Percentiles rank a stretch among this genome's conserved stretches.
Conservation (phyloP, 768 basidiomycete species). For the Boletus sensibilis region DNA sequence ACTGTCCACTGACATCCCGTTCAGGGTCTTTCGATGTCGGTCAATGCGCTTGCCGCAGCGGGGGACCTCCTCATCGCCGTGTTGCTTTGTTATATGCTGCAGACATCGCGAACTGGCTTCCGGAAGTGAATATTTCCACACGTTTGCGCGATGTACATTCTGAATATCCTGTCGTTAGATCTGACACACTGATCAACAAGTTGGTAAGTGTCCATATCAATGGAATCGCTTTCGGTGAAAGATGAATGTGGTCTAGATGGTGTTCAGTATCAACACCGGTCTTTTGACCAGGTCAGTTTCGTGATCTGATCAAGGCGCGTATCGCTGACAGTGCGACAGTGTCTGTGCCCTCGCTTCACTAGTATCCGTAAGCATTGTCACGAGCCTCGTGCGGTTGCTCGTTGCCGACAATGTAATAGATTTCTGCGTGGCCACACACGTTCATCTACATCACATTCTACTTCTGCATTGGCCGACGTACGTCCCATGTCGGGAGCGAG, state of each 20-base stretch:
- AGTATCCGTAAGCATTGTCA: slow-evolving; percentile 38
- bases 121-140: slow-evolving; percentile 30
- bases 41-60: slow-evolving; percentile 49
- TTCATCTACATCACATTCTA: slow-evolving; percentile 62
- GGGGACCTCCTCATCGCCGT: slow-evolving; percentile 50
- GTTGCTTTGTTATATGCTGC: slow-evolving; percentile 46
- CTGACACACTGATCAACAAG: slow-evolving; percentile 52
- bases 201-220: slow-evolving; percentile 24
- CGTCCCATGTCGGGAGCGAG: slow-evolving; percentile 22
- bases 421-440: slow-evolving; percentile 44
- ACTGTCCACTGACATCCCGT: background rate
- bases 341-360: slow-evolving; percentile 56
- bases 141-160: background rate
- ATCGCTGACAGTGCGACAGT: slow-evolving; percentile 24
- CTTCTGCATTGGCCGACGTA: slow-evolving; percentile 58
- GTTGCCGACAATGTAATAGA: slow-evolving; percentile 33
- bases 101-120: slow-evolving; percentile 51
- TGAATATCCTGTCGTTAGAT: slow-evolving; percentile 20
- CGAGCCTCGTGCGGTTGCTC: background rate
- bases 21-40: slow-evolving; percentile 44
- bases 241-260: slow-evolving; percentile 34
- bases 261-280: slow-evolving; percentile 51
- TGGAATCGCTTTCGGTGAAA: background rate
- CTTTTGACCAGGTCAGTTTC: slow-evolving; percentile 32
- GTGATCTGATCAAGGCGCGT: background rate